These are phyloP conservation scores for Magnolia changhungtana DNA, from an alignment of 164 flowering plant species.

Conservation along the genomic window DNA sequence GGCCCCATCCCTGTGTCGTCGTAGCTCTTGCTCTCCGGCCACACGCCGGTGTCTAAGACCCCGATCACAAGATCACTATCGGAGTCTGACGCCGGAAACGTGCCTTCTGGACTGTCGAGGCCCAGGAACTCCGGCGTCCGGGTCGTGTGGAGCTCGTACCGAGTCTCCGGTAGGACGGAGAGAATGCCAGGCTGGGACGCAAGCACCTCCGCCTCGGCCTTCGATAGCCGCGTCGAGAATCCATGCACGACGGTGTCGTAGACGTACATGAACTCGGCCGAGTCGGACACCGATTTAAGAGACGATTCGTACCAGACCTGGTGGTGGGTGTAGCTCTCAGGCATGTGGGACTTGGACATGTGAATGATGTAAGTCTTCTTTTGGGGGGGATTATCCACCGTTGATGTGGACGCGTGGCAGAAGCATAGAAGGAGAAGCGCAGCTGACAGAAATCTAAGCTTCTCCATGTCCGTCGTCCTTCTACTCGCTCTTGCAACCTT, in stretches of 20 bases:
- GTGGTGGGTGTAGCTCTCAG: slow-evolving; percentile 43
- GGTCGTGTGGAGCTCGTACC: slow-evolving; percentile 80
- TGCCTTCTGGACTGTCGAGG: slow-evolving; percentile 25
- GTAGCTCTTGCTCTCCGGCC: slow-evolving; percentile 75
- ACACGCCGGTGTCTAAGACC: slow-evolving; percentile 79
- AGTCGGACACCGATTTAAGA: slow-evolving; percentile 54
- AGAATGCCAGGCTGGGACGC: slow-evolving; percentile 45
- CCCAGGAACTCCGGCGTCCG: slow-evolving; percentile 84
- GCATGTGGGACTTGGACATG: slow-evolving; percentile 65
- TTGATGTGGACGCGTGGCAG: not conserved
- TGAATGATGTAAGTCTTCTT: slow-evolving; percentile 75
- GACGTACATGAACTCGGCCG: slow-evolving; percentile 62
- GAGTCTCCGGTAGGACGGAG: slow-evolving; percentile 52
- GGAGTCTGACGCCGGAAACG: slow-evolving; percentile 34
- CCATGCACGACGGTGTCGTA: slow-evolving; percentile 68
- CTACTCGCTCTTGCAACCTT: not conserved
- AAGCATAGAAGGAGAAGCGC: not conserved
- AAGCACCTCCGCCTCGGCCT: slow-evolving; percentile 48
- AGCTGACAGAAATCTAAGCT: not conserved
- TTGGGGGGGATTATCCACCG: not conserved
- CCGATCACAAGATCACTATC: slow-evolving; percentile 64
- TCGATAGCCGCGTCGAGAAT: slow-evolving; percentile 61
- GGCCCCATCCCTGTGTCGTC: slow-evolving; percentile 70
- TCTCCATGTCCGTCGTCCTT: not conserved
- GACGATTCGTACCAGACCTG: slow-evolving; percentile 67